Conservation (phyloP, 192 early-diverging fungal species). For the Backusella tuberculispora region DNA sequence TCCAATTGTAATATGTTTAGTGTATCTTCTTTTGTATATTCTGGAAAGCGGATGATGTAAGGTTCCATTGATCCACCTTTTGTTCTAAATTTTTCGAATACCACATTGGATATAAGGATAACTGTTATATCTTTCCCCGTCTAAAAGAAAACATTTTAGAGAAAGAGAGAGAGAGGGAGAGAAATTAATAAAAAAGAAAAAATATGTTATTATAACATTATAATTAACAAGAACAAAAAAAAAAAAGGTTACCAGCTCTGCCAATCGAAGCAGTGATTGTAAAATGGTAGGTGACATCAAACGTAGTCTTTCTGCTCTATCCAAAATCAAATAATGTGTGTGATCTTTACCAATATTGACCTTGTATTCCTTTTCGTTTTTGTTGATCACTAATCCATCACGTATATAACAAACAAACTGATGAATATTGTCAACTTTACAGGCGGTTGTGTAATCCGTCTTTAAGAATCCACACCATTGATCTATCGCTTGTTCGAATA, state of each 20-base stretch:
- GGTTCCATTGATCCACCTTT: conserved; percentile 68
- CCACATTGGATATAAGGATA: conserved; percentile 73
- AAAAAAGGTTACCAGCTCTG: conserved; percentile 61
- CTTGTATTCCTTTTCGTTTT: conserved; percentile 1
- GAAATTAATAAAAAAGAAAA: not conserved
- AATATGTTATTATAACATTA: not conserved
- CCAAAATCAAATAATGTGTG: conserved; percentile 52
- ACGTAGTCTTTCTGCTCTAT: conserved; percentile 81
- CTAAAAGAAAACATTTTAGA: conserved; percentile 23
- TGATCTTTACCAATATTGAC: conserved; percentile 41
- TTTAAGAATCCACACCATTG: conserved; percentile 58
- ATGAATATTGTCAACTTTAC: conserved; percentile 67
- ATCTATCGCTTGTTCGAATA: conserved; percentile 81
- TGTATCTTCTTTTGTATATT: conserved; percentile 75
- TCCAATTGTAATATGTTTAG: conserved; percentile 73
- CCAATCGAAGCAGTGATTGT: conserved; percentile 69
- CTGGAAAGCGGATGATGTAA: conserved; percentile 68
- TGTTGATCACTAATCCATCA: conserved; percentile 21
- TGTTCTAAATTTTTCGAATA: conserved; percentile 81
- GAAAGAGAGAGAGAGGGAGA: not conserved
- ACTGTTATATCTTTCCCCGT: conserved; percentile 62
- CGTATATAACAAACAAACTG: conserved; percentile 66
- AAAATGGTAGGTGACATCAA: conserved; percentile 70
- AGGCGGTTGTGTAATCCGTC: conserved; percentile 51
- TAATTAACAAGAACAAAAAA: not conserved